Conservation (phyloP, 768 basidiomycete genomes). For the Pholiota molesta region DNA sequence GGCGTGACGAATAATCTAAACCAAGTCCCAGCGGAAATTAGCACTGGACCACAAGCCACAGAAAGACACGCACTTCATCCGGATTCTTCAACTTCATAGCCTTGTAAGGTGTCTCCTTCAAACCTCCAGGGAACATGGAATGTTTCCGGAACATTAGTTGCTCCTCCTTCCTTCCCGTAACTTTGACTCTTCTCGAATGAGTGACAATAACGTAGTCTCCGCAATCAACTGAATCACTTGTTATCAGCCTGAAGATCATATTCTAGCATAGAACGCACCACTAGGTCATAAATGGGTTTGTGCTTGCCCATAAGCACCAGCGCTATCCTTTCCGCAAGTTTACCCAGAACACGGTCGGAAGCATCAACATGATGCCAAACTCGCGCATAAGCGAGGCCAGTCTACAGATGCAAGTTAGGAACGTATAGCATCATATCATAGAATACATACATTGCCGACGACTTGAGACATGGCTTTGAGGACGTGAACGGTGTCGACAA, state of each 20-base stretch:
- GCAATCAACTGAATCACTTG: slow-evolving; percentile 71
- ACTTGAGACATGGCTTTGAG: slow-evolving; percentile 70
- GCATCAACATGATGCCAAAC: slow-evolving; percentile 97
- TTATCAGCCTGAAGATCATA: background rate
- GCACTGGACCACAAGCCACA: background rate
- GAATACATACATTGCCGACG: slow-evolving; percentile 71
- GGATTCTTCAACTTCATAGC: slow-evolving; percentile 85
- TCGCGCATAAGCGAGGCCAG: slow-evolving; percentile 92
- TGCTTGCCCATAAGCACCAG: slow-evolving; percentile 98
- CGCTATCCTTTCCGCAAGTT: slow-evolving; percentile 92
- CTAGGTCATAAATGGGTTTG: slow-evolving; percentile 96
- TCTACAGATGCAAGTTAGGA: slow-evolving; percentile 48
- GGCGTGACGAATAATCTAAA: slow-evolving; percentile 90
- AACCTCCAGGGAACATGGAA: slow-evolving; percentile 89
- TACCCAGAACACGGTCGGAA: slow-evolving; percentile 87
- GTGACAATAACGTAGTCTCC: slow-evolving; percentile 98
- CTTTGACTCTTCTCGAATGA: slow-evolving; percentile 79
- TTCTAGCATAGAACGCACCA: slow-evolving; percentile 48
- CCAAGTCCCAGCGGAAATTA: background rate
- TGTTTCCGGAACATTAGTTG: slow-evolving; percentile 90
- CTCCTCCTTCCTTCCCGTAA: slow-evolving; percentile 88
- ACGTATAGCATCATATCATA: background rate
- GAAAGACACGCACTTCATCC: slow-evolving; percentile 71
- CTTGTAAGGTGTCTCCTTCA: slow-evolving; percentile 88
- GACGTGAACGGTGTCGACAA: slow-evolving; percentile 18